Base-by-base conservation (phyloP, 495 filamentous ascomycete genomes). In the Mycothermus thermophilus region DNA sequence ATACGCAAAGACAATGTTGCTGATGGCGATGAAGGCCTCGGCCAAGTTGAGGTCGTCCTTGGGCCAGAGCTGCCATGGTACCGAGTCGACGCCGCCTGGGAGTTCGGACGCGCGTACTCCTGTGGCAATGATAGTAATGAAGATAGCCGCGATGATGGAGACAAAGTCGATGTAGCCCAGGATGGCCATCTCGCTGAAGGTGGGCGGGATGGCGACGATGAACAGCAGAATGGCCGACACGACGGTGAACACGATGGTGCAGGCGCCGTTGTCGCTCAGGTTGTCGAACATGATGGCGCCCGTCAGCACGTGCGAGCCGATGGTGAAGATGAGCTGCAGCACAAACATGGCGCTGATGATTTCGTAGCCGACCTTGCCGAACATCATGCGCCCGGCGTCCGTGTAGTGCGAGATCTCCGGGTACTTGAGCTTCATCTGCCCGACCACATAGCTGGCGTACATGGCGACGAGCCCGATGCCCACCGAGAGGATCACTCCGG, bases 381-480 rank as follows among this genome's bases (percentile, higher is more conserved):
- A 62, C 21, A 85, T 64, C 30, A 90, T 54, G 13, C 72, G 57
- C 10, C 77, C 77, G 3, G 73, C 80, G 47, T 90, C 80, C 14
- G 75, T 74, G 52, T 86, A 75, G 53, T 75, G 74, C 36, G 72
- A 61, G 24, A 87, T 72, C n/a, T 78, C 61, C 1, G 83, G 83
- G 46, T 75, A 75, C 37, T 60, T 67, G 31, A 75, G 43, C 51
- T 85, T 87, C 51, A 90, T 75, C 53, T 85, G 79, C 14, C 77
- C 81, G 42, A 88, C 71, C 21, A 86, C 69, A 40, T 75, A 82
- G 43, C 79, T 79, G 12, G 79, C 83, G 55, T 87, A 92, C 24
- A 76, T 77, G 26, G 80, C 73, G 8, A 82, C 42, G 14, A 79
- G 48, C 12, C 82, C 82, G 16, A 84, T 51, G 14, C 54, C 47